Evolutionary conservation across 768 basidiomycete species (phyloP), one percentile per base, ranked within the genome.

Genomic region (Candolleomyces aberdarensis): DNA sequence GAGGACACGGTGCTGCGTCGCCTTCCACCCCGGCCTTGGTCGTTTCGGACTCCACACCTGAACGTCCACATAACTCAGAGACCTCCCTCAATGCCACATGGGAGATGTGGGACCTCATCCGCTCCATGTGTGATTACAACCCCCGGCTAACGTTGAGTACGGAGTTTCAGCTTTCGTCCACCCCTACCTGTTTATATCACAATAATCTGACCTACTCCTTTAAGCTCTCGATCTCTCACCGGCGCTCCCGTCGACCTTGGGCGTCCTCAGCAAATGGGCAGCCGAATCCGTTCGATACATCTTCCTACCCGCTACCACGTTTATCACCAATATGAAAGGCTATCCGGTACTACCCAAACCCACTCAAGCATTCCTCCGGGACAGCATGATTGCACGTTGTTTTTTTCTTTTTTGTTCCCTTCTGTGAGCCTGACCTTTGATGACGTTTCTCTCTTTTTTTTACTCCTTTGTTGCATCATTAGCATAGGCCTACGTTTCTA

Each of bases 51-150:
- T 67, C 64, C 43, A 64, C 69, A 40, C 60, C 69, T 29, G 63
- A 75, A 50, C 73, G 63, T 19, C 68, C 75, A 11, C 66, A 74
- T 17, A 74, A 72, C 17, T 72, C 81, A 46, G 85, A 86, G 64
- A 77, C 75, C 9, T 84, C 88, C 62, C 75, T 91, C 56, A 87
- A 87, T 66, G 83, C 80, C 6, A 93, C 91, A 0, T 99, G 97
- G 96, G 97, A 98, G 72, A 96, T 96, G 86, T 99, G 97, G 97
- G 97, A 98, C 72, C 82, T 89, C 51, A 92, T 99, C 60, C 82
- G 96, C 62, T 88, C 89, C 3, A 83, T 96, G 39, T 99, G 97
- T 72, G 88, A 88, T 60, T 96, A 95, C 72, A 86, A 85, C 69
- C 77, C 82, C 32, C 83, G 91, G 29, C 69, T 94, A 62, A 88